phyloP scores from a whole-genome alignment of 257 asterid genomes.

The Handroanthus guayacan region DNA sequence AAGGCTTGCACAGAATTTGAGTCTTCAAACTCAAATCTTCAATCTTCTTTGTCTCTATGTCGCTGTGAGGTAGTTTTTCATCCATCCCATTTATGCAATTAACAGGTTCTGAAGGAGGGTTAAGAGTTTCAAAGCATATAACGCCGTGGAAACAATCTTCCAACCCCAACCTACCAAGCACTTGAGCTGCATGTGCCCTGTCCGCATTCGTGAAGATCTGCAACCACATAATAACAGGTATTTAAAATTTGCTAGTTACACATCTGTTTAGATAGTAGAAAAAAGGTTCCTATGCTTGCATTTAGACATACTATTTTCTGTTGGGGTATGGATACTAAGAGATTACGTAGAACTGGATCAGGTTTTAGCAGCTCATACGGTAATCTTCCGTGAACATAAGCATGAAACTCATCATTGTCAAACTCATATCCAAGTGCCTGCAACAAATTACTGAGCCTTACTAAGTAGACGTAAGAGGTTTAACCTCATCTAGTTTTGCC shows the following conservation, averaged over 20 bases:
- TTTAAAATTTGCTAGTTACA: constrained; percentile 12
- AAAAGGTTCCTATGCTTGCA: background rate
- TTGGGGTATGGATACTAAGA: constrained; percentile 82
- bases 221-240: constrained; percentile 36
- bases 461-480: background rate
- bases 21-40: constrained; percentile 26
- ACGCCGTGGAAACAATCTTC: constrained; percentile 91
- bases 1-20: constrained; percentile 79
- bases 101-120: constrained; percentile 47
- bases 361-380: constrained; percentile 80
- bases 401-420: constrained; percentile 83
- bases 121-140: constrained; percentile 89
- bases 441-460: constrained; percentile 11
- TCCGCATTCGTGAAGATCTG: constrained; percentile 93
- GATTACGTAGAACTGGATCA: constrained; percentile 73
- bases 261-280: background rate
- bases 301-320: constrained; percentile 66
- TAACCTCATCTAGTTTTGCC: background rate
- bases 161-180: constrained; percentile 67
- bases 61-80: constrained; percentile 25
- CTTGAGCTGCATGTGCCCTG: constrained; percentile 70
- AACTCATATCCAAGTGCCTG: constrained; percentile 82
- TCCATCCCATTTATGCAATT: constrained; percentile 28
- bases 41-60: constrained; percentile 16
- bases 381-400: constrained; percentile 81